phyloP scores from a whole-genome alignment of 345 rosid species.

The Turritis glabra region DNA sequence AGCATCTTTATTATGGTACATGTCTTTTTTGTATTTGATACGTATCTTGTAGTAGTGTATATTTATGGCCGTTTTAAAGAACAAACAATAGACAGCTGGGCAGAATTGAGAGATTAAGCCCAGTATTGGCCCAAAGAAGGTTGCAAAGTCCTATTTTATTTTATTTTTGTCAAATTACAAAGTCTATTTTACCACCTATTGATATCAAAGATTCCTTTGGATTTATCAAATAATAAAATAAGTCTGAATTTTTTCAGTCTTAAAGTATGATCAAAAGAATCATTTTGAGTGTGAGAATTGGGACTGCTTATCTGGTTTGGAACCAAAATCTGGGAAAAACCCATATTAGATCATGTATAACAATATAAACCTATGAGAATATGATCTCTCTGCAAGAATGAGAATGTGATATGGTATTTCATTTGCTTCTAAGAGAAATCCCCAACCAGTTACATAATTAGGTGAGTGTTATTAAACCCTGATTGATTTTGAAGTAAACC shows the following conservation, averaged over 20 bases:
- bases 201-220: slow-evolving; percentile 3
- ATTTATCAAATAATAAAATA: slow-evolving; percentile 4
- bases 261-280: not conserved
- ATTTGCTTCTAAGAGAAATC: not conserved
- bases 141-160: not conserved
- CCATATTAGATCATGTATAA: not conserved
- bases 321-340: not conserved
- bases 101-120: slow-evolving; percentile 7
- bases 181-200: not conserved
- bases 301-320: not conserved
- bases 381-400: not conserved
- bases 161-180: not conserved
- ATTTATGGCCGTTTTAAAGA: not conserved
- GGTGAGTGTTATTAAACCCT: not conserved
- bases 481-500: not conserved
- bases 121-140: slow-evolving; percentile 28
- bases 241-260: not conserved
- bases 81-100: not conserved
- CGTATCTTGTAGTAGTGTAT: slow-evolving; percentile 2
- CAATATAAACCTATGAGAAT: slow-evolving; percentile 2
- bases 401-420: not conserved
- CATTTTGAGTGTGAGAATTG: not conserved
- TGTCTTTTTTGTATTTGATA: slow-evolving; percentile 8
- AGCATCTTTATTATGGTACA: slow-evolving; percentile 11
- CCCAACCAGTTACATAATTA: not conserved